These are phyloP conservation scores for Metarhizium humberi DNA, from an alignment of 2,329 filamentous ascomycete species.

Conservation along the genomic window DNA sequence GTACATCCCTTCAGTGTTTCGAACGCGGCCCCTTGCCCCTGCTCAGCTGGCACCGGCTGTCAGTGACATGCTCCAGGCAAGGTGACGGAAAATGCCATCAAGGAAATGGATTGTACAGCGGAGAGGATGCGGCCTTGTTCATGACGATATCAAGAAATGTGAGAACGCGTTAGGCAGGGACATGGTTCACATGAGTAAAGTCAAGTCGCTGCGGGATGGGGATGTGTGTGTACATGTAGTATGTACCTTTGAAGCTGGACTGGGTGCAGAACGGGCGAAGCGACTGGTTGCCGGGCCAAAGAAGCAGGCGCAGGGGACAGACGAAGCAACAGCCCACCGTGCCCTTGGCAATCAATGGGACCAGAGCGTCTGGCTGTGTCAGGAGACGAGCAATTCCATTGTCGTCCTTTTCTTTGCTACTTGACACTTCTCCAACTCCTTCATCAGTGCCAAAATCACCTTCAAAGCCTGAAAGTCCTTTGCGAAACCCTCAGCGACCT, in stretches of 20 bases:
- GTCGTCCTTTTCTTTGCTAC: not conserved
- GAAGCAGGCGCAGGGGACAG: not conserved
- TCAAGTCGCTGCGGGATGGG: no score
- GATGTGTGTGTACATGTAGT: no score
- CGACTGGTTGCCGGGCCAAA: not conserved
- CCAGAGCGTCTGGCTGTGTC: not conserved
- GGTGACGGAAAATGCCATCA: no score
- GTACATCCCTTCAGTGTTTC: not conserved
- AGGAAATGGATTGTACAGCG: no score
- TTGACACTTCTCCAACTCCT: not conserved
- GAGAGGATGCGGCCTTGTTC: no score
- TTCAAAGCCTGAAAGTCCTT: not conserved
- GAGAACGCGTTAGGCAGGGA: no score
- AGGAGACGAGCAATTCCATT: slow-evolving; percentile 2
- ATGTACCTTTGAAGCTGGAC: no score
- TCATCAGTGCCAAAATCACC: not conserved
- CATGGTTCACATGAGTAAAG: no score
- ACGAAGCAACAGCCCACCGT: not conserved
- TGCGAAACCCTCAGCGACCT: not conserved
- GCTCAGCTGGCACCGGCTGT: not conserved
- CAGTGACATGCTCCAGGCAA: no score
- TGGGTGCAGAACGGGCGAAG: not conserved
- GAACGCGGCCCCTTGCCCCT: not conserved
- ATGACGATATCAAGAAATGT: no score
- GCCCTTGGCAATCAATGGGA: not conserved